A percentile compares a stretch with the other conserved stretches of the same genome.
Evolutionary conservation across 768 basidiomycete species (phyloP).

Genomic region (Tricholoma furcatifolium): DNA sequence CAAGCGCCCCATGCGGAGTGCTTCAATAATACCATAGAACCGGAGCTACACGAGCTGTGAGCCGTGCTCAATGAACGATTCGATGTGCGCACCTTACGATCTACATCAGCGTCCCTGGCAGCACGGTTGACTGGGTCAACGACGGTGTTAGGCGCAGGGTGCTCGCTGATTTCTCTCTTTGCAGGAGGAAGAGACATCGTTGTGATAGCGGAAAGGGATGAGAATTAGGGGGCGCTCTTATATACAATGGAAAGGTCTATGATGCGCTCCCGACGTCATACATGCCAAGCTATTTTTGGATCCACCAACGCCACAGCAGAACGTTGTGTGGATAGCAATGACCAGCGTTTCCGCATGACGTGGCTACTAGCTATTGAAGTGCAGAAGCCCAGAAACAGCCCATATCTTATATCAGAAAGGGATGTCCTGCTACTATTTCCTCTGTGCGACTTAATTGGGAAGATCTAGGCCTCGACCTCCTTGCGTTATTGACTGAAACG

Average conservation of each 20-base stretch:
- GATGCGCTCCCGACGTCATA: slow-evolving; percentile 13
- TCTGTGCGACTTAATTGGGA: too few species aligned
- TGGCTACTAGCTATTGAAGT: too few species aligned
- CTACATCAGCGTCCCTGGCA: slow-evolving; percentile 69
- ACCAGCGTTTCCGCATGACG: too few species aligned
- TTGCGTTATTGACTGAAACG: too few species aligned
- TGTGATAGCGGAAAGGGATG: not conserved
- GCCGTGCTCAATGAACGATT: not conserved
- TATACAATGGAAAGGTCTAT: slow-evolving; percentile 3
- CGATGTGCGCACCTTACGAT: slow-evolving; percentile 57
- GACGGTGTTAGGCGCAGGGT: slow-evolving; percentile 59
- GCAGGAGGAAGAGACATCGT: slow-evolving; percentile 69
- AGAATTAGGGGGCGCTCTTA: not conserved
- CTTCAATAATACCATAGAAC: slow-evolving; percentile 78
- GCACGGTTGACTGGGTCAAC: slow-evolving; percentile 62
- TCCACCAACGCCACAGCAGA: not conserved
- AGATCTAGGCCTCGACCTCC: too few species aligned
- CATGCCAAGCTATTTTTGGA: not conserved
- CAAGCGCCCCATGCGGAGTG: slow-evolving; percentile 75
- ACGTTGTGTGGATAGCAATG: too few species aligned
- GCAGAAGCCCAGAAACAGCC: too few species aligned
- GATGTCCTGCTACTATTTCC: too few species aligned
- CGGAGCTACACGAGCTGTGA: slow-evolving; percentile 45
- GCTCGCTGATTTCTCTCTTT: slow-evolving; percentile 55
- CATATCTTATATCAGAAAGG: too few species aligned